Conservation (phyloP, 768 basidiomycete species). For the Phanerochaete sordida region DNA sequence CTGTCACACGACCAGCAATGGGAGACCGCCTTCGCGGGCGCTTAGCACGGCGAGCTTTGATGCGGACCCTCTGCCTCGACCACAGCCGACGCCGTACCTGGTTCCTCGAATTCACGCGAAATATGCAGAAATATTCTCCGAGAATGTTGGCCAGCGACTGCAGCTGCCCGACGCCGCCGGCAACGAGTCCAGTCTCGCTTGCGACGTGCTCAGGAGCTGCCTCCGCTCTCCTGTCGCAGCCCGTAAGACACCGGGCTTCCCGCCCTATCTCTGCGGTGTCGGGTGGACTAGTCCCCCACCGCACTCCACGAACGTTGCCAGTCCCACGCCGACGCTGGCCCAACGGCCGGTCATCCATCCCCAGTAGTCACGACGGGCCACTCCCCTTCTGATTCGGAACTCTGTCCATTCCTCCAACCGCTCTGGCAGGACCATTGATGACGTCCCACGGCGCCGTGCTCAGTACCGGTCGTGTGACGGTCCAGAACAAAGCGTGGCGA, state of each 20-base stretch:
- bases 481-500: neutral
- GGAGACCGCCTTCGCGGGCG: neutral
- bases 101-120: neutral
- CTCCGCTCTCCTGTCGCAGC: neutral
- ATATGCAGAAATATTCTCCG: neutral
- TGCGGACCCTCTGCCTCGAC: neutral
- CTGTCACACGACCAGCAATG: neutral
- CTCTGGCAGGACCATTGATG: neutral
- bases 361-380: neutral
- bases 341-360: neutral
- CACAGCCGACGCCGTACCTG: neutral
- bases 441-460: neutral
- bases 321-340: neutral
- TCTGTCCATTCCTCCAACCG: neutral
- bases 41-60: neutral
- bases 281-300: neutral
- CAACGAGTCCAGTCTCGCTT: neutral
- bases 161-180: neutral
- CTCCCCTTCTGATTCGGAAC: neutral
- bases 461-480: neutral
- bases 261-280: neutral
- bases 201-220: neutral
- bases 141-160: neutral
- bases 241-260: neutral
- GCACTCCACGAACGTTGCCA: neutral